Conservation (phyloP, 2,329 filamentous ascomycete genomes). For the Alternaria arbusti region DNA sequence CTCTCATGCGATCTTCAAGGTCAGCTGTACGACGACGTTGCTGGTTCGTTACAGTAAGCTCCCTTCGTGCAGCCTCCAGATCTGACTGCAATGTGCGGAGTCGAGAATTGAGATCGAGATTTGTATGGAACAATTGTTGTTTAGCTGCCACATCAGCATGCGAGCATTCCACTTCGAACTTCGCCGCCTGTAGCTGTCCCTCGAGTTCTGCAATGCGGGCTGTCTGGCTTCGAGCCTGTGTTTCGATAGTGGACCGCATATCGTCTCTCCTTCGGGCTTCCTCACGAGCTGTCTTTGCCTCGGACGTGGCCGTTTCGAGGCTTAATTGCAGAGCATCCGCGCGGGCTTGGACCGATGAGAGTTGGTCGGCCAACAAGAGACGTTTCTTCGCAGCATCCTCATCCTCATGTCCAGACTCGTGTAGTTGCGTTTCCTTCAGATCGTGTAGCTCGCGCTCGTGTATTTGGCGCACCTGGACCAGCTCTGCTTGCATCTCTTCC, state of each 20-base stretch:
- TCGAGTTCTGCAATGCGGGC: conserved; percentile 31
- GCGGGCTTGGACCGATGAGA: conserved; percentile 33
- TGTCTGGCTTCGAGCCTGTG: conserved; percentile 13
- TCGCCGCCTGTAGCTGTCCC: conserved; percentile 26
- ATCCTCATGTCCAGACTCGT: not conserved
- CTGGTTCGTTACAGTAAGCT: not conserved
- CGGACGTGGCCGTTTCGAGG: conserved; percentile 34
- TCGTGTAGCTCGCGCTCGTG: conserved; percentile 13
- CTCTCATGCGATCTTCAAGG: not conserved
- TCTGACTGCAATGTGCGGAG: conserved; percentile 28
- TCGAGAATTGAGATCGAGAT: conserved; percentile 30
- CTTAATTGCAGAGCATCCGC: conserved; percentile 33
- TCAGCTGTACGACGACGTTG: not conserved
- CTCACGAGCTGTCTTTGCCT: conserved; percentile 33
- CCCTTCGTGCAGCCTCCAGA: conserved; percentile 15
- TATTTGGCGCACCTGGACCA: not conserved
- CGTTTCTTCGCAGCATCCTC: conserved; percentile 14
- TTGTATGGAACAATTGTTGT: conserved; percentile 33
- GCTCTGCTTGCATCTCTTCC: conserved; percentile 7
- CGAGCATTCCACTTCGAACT: conserved; percentile 35
- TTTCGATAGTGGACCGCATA: conserved; percentile 12
- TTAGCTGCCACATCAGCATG: conserved; percentile 33
- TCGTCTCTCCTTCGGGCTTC: conserved; percentile 21
- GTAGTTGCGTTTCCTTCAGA: conserved; percentile 3
- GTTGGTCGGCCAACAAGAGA: conserved; percentile 21